A percentile compares a stretch with the other conserved stretches of the same genome.
Conservation (phyloP, 2,329 filamentous ascomycete genomes). For the Calonectria pteridis region DNA sequence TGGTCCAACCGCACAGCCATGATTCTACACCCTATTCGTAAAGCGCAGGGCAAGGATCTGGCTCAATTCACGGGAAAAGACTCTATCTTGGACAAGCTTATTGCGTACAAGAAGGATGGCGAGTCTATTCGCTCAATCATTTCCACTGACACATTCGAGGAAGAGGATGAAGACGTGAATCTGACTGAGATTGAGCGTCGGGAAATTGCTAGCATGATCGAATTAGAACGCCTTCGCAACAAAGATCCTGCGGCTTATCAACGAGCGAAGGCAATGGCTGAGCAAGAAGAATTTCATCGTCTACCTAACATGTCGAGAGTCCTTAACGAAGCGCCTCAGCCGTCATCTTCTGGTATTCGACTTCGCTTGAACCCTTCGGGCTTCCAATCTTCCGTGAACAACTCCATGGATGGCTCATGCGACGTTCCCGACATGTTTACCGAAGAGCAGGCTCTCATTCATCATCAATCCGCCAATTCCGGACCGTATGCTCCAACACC, state of each 20-base stretch:
- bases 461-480: not conserved
- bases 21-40: constrained; percentile 70
- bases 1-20: constrained; percentile 69
- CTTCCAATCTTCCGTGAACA: constrained; percentile 16
- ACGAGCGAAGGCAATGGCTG: constrained; percentile 29
- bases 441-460: not conserved
- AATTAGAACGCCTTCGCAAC: constrained; percentile 49
- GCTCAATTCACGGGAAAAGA: constrained; percentile 72
- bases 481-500: not conserved
- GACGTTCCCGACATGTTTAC: constrained; percentile 18
- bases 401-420: constrained; percentile 29
- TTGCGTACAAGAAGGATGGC: constrained; percentile 51
- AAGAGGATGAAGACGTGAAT: constrained; percentile 69
- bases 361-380: not conserved
- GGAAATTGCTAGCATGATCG: constrained; percentile 61
- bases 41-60: constrained; percentile 65
- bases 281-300: constrained; percentile 12
- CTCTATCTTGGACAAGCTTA: constrained; percentile 65
- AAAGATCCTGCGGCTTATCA: constrained; percentile 50
- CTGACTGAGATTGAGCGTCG: constrained; percentile 72
- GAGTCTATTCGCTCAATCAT: constrained; percentile 67
- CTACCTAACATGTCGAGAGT: not conserved
- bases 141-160: constrained; percentile 79
- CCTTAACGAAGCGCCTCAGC: not conserved
- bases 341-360: not conserved